Conservation (phyloP, 495 filamentous ascomycete genomes). For the Penicillium samsonianum region DNA sequence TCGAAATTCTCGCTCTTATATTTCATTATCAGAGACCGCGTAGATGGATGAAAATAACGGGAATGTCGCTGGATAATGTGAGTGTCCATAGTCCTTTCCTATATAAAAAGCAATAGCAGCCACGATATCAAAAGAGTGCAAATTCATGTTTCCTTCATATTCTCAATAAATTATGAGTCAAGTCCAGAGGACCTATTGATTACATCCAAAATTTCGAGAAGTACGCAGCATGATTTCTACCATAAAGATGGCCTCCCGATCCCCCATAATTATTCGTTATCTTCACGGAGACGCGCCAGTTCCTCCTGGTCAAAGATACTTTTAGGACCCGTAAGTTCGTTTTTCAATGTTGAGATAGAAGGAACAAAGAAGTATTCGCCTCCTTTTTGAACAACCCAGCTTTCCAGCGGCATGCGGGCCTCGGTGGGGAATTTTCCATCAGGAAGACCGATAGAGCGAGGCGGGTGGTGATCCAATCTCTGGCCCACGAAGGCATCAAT, state of each 20-base stretch:
- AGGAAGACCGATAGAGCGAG: slow-evolving; percentile 16
- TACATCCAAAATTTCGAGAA: background rate
- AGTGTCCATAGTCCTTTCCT: no score
- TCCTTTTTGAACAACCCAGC: slow-evolving; percentile 23
- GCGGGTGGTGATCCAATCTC: slow-evolving; percentile 20
- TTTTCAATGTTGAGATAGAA: slow-evolving; percentile 13
- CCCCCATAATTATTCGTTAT: background rate
- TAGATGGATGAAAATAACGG: no score
- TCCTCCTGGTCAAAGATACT: slow-evolving; percentile 5
- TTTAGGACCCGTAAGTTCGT: slow-evolving; percentile 6
- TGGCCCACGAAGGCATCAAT: slow-evolving; percentile 26
- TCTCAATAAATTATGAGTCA: no score
- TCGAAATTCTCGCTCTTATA: no score
- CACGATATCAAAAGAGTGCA: no score
- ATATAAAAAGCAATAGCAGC: no score
- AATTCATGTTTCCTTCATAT: no score
- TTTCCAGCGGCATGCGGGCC: slow-evolving; percentile 12
- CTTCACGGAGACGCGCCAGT: slow-evolving; percentile 1
- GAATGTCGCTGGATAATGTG: no score
- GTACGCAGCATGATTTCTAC: background rate
- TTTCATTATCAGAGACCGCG: no score
- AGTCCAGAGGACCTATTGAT: background rate
- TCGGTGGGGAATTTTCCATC: slow-evolving; percentile 12
- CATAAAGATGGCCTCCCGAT: background rate
- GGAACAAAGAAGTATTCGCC: slow-evolving; percentile 31